Conservation (phyloP, 106 monocot species). For the Allium cepa region DNA sequence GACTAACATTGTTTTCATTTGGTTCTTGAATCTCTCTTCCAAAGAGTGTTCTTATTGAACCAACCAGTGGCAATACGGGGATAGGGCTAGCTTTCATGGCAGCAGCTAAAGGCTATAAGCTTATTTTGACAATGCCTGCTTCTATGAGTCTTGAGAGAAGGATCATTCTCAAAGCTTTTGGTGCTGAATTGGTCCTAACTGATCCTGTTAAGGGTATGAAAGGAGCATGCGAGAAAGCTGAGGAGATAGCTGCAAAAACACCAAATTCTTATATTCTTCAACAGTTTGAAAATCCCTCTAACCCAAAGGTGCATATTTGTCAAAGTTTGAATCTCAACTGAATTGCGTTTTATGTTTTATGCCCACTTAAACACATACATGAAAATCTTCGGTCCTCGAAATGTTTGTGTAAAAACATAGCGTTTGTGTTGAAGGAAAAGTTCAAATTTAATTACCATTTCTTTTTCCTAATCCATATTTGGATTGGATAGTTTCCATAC, state of each 20-base stretch:
- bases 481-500: too few species aligned
- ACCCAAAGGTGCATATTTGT: constrained; percentile 52
- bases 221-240: constrained; percentile 70
- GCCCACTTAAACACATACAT: neutral
- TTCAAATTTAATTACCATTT: too few species aligned
- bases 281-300: constrained; percentile 80
- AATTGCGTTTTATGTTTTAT: neutral
- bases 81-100: constrained; percentile 72
- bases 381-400: neutral
- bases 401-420: too few species aligned
- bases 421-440: too few species aligned
- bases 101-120: constrained; percentile 73
- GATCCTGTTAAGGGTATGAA: constrained; percentile 73
- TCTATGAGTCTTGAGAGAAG: constrained; percentile 80
- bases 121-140: constrained; percentile 61
- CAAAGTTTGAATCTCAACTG: constrained; percentile 8
- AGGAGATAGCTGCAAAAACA: constrained; percentile 67
- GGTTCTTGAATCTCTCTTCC: neutral
- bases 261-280: constrained; percentile 73
- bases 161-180: constrained; percentile 76
- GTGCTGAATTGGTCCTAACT: constrained; percentile 69
- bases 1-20: neutral
- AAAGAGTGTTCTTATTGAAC: constrained; percentile 69
- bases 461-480: too few species aligned
- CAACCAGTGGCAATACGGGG: constrained; percentile 73